Percentiles rank a stretch among this genome's conserved stretches.
Evolutionary conservation across 352 stramenopile genomes (phyloP).

Genomic region (Phytophthora foliorum): DNA sequence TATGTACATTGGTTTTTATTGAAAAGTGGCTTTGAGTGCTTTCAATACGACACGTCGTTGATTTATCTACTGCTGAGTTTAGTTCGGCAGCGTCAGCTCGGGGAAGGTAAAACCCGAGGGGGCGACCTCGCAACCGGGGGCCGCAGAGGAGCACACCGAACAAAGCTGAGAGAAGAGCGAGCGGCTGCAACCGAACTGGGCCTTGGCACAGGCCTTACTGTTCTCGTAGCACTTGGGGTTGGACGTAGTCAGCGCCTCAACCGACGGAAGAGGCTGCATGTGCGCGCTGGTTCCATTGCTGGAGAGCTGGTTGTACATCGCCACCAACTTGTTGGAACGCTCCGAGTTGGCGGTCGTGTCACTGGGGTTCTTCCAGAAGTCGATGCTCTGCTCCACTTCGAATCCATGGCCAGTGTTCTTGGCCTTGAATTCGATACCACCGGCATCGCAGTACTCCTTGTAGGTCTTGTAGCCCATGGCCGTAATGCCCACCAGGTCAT

Average conservation of each 20-base stretch:
- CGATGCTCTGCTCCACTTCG: constrained; percentile 49
- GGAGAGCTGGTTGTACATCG: constrained; percentile 63
- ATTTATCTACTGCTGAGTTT: background rate
- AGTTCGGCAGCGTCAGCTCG: constrained; percentile 5
- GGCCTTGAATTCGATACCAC: constrained; percentile 59
- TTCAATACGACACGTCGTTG: background rate
- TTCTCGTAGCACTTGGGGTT: constrained; percentile 82
- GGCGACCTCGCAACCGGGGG: constrained; percentile 34
- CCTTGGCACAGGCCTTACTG: constrained; percentile 52
- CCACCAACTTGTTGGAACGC: constrained; percentile 56
- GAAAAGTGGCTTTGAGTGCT: background rate
- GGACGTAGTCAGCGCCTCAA: constrained; percentile 38
- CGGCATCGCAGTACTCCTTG: constrained; percentile 58
- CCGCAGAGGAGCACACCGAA: constrained; percentile 46
- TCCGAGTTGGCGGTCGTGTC: constrained; percentile 52
- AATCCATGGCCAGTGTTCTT: constrained; percentile 52
- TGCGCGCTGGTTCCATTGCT: constrained; percentile 37
- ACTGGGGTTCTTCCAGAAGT: constrained; percentile 74
- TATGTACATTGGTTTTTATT: constrained; percentile 1
- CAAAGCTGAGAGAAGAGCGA: constrained; percentile 75
- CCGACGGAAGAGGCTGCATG: constrained; percentile 57
- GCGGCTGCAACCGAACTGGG: constrained; percentile 60
- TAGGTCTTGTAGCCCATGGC: constrained; percentile 50
- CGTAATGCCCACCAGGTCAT: constrained; percentile 75
- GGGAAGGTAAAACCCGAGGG: constrained; percentile 51